phyloP scores from a whole-genome alignment of 1,139 yeast genomes.

The Maudiozyma humilis region DNA sequence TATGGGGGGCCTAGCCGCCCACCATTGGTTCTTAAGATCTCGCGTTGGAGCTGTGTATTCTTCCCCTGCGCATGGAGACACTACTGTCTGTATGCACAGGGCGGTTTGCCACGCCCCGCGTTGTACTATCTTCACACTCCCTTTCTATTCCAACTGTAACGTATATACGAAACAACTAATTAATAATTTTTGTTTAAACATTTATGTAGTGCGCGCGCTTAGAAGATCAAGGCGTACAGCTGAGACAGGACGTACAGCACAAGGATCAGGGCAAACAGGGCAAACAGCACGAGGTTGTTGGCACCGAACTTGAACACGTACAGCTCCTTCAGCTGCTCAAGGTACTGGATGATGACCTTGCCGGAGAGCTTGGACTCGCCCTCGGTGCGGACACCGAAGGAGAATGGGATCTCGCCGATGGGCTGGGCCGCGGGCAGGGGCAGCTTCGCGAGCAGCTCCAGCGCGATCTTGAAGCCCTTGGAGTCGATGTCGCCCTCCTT shows the following conservation, averaged over 20 bases:
- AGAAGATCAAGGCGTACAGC: constrained; percentile 14
- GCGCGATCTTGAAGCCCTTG: constrained; percentile 41
- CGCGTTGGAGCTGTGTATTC: too few relatives aligned
- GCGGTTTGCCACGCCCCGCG: too few relatives aligned
- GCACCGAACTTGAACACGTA: constrained; percentile 38
- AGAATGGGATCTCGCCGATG: constrained; percentile 40
- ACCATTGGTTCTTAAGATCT: too few relatives aligned
- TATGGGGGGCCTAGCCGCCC: too few relatives aligned
- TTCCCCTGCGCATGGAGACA: too few relatives aligned
- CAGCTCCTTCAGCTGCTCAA: constrained; percentile 37
- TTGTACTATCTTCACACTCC: not conserved
- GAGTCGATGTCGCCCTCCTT: constrained; percentile 33
- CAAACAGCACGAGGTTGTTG: constrained; percentile 29
- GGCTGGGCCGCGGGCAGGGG: constrained; percentile 33
- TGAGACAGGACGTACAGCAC: constrained; percentile 26
- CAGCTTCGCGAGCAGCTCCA: constrained; percentile 38
- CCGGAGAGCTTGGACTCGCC: constrained; percentile 42
- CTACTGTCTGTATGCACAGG: too few relatives aligned
- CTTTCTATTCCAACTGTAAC: not conserved
- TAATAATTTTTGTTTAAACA: not conserved
- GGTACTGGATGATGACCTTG: constrained; percentile 39
- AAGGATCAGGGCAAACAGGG: constrained; percentile 26
- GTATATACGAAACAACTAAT: not conserved
- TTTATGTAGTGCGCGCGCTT: not conserved
- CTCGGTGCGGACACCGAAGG: constrained; percentile 43